Base-by-base conservation (phyloP, 2,329 filamentous ascomycete genomes). In the Annulohypoxylon truncatum region DNA sequence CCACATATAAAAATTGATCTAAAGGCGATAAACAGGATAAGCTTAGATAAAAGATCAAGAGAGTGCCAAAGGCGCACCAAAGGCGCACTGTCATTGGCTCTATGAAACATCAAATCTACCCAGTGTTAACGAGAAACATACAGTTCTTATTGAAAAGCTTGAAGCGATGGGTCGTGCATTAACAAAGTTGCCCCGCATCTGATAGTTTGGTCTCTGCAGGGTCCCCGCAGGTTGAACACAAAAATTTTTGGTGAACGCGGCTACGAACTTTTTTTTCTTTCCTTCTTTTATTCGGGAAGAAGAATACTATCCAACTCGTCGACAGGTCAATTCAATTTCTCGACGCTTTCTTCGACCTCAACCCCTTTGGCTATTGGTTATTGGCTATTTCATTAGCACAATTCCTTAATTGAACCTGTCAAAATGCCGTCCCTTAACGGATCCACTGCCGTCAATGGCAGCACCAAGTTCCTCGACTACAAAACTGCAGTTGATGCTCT, bases 401-500 rank as follows among this genome's bases (percentile, higher is more conserved):
- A 24, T 40, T 72, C 75, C 77, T 67, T 65, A 55, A 75, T 71
- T 71, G 71, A 73, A 74, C 74, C 67, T 60, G 50, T 75, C 80
- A 86, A 77, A 73, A 96, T 96, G 93, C 88, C 92, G 80, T 84
- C 89, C 76, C 83, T 87, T 77, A 92, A 92, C 82, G 90, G 89
- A 76, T 82, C 87, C 77, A 77, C 80, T 70, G 82, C 84, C 69
- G 80, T 83, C 79, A 84, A 82, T 77, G 79, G 81, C 77, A 73
- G 84, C 72, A 81, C 83, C 73, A 82, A 89, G 80, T 84, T 90
- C 77, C 84, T 93, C 74, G 92, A 96, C 84, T 86, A 86, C 84
- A 83, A 85, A 78, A 90, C 85, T 77, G 96, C 95, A 70, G 82
- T 94, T 70, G 90, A 96, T 77, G 82, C 94, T 72, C 87, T 98